A percentile compares a stretch with the other conserved stretches of the same genome.
Evolutionary conservation across 2,329 filamentous ascomycete genomes (phyloP).

Genomic region (Lachnellula hyalina): DNA sequence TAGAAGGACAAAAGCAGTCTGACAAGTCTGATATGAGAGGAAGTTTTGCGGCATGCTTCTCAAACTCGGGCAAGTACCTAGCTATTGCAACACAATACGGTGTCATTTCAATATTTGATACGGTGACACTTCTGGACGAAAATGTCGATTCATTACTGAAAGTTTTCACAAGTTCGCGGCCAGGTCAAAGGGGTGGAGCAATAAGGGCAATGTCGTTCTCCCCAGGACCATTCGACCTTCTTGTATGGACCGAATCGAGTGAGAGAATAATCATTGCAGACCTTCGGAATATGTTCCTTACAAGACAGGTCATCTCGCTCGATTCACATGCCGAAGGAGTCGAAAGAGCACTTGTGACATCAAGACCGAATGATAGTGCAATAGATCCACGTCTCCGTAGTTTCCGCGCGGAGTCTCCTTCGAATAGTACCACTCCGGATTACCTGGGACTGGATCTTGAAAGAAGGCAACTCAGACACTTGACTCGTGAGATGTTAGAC

Average conservation of each 20-base stretch:
- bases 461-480: constrained; percentile 23
- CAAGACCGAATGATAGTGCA: constrained; percentile 17
- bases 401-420: constrained; percentile 18
- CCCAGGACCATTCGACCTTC: constrained; percentile 80
- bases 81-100: constrained; percentile 78
- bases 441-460: constrained; percentile 25
- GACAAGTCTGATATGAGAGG: constrained; percentile 54
- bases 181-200: constrained; percentile 52
- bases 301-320: constrained; percentile 64
- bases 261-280: constrained; percentile 71
- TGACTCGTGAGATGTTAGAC: constrained; percentile 32
- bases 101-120: constrained; percentile 70
- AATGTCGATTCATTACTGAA: constrained; percentile 60
- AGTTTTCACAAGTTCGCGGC: constrained; percentile 71
- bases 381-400: constrained; percentile 27
- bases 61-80: constrained; percentile 62
- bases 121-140: constrained; percentile 40
- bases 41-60: constrained; percentile 77
- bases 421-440: constrained; percentile 26
- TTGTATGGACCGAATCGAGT: constrained; percentile 91
- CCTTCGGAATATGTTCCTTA: constrained; percentile 59
- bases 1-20: constrained; percentile 52
- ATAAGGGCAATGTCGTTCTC: constrained; percentile 90
- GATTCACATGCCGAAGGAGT: constrained; percentile 51
- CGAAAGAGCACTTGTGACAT: constrained; percentile 23